A percentile compares a stretch with the other conserved stretches of the same genome.
Evolutionary conservation across 1,284 basidiomycete species (phyloP).

Genomic region (Trametes pubescens): DNA sequence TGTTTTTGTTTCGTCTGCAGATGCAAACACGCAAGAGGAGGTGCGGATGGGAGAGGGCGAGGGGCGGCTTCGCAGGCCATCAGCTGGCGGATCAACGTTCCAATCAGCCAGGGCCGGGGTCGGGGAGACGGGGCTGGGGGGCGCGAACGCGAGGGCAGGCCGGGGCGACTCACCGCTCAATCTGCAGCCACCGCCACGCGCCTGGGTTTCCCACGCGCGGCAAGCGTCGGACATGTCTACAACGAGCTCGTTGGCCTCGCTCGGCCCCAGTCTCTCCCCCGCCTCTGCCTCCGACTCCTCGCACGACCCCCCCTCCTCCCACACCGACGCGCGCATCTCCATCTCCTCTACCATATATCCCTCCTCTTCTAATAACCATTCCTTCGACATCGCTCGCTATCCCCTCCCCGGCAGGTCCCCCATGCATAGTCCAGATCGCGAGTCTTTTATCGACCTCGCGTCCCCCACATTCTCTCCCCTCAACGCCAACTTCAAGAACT

Average conservation of each 20-base stretch:
- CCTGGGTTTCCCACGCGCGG: conserved; percentile 40
- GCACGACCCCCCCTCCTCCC: conserved; percentile 47
- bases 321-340: conserved; percentile 50
- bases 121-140: conserved; percentile 5
- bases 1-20: not conserved
- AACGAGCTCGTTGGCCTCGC: conserved; percentile 19
- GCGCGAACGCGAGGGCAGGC: not conserved
- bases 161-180: not conserved
- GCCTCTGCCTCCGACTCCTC: conserved; percentile 41
- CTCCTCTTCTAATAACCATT: conserved; percentile 33
- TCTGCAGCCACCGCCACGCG: conserved; percentile 28
- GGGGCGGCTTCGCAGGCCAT: conserved; percentile 15
- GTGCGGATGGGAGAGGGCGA: not conserved
- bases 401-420: conserved; percentile 30
- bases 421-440: conserved; percentile 43
- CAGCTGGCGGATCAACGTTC: conserved; percentile 10
- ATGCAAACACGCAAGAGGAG: not conserved
- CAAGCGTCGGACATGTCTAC: conserved; percentile 33
- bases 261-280: conserved; percentile 19
- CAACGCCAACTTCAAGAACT: conserved; percentile 29
- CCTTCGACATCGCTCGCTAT: conserved; percentile 34
- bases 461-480: conserved; percentile 47
- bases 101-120: conserved; percentile 14
- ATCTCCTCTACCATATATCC: conserved; percentile 56
- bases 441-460: conserved; percentile 67